Base-by-base conservation (phyloP, 1,284 basidiomycete genomes). In the Leccinum insigne region DNA sequence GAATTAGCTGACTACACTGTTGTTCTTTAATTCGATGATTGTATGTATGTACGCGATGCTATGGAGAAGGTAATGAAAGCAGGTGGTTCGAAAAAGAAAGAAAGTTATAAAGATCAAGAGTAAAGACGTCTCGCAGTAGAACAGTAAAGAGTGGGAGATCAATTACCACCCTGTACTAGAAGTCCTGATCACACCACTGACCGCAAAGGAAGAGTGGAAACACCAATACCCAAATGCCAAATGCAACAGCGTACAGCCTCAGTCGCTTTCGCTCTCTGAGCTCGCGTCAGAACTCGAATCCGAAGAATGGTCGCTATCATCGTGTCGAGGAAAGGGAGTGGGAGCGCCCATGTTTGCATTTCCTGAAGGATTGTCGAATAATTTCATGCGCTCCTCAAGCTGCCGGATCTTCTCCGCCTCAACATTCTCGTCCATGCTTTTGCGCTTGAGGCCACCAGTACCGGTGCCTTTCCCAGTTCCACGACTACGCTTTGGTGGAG, bases 351-450 rank as follows among this genome's bases (percentile, higher is more conserved):
- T 58, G 62, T 64, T n/a, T 8, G 80, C 76, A 44, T 79, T 78
- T 56, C 79, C 79, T 38, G 78, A 77, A 61, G 82, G 83, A 63
- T 85, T 80, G 65, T 93, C 89, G 75, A 95, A 93, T 18, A 92
- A 82, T 26, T 83, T 83, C 82, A 95, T 90, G 63, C 90, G 85
- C 71, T 90, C 89, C 78, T 98, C 94, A 64, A 98, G 85, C 76
- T 88, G 85, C 63, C 92, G 86, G 73, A 97, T 97, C 81, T 95
- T 94, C 81, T 95, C 92, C 16, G 90, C 89, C 78, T 95, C 93
- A 16, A 90, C 89, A 72, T 93, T 92, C 79, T 93, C 93, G 72
- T 95, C 93, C 90, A 95, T 94, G 76, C 91, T 94, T 84, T 95
- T 95, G 67, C 93, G 88, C 76, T 94, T 93, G 63, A 94, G 81